These are phyloP conservation scores for Eucalyptus camaldulensis DNA, from an alignment of 345 rosid genomes.

Conservation along the genomic window DNA sequence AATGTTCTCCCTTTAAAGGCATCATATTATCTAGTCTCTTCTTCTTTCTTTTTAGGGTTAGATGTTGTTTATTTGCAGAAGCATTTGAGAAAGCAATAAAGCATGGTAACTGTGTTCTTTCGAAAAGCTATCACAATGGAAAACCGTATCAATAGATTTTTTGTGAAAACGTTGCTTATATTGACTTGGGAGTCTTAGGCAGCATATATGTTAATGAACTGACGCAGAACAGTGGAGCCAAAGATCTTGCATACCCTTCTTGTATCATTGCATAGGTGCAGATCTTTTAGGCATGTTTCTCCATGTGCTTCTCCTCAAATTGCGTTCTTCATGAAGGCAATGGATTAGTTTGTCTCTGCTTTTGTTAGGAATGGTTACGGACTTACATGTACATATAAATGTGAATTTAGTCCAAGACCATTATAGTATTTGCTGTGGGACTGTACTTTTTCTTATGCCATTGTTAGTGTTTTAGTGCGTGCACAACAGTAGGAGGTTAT, in stretches of 20 bases:
- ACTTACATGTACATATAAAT: not conserved
- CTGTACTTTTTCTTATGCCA: not conserved
- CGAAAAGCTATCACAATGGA: not conserved
- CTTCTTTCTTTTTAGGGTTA: not conserved
- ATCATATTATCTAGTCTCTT: not conserved
- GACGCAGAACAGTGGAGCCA: not conserved
- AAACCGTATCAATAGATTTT: not conserved
- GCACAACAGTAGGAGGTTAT: not conserved
- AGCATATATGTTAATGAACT: not conserved
- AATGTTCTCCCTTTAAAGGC: not conserved
- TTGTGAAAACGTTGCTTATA: not conserved
- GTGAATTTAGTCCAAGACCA: not conserved
- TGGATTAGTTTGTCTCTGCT: not conserved
- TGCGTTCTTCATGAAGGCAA: not conserved
- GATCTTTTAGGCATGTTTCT: not conserved
- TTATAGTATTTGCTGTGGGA: not conserved
- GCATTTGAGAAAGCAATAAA: not conserved
- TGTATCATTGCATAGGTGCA: not conserved
- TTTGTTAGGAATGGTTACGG: not conserved
- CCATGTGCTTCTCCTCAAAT: not conserved
- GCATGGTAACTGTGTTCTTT: not conserved
- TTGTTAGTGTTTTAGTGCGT: not conserved
- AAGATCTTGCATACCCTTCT: not conserved
- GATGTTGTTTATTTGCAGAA: not conserved
- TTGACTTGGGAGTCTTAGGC: not conserved